Evolutionary conservation across 139 green algal species (phyloP).

Genomic region (Raphidocelis subcapitata): DNA sequence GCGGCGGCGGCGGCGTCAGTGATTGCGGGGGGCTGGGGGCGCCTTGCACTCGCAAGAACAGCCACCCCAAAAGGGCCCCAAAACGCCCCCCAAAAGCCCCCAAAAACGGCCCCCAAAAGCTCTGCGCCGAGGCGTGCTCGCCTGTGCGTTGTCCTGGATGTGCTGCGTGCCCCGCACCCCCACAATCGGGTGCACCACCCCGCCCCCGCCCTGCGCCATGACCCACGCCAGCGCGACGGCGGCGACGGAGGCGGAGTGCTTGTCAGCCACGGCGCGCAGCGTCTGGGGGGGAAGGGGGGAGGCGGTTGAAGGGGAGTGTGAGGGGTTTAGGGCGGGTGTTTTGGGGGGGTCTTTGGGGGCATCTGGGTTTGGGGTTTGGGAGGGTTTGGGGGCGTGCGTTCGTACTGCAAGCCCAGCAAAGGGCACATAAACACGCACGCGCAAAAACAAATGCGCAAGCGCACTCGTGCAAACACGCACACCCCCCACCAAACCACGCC

Average conservation of each 20-base stretch:
- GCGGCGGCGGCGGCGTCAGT: too few relatives aligned
- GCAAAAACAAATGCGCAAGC: not conserved
- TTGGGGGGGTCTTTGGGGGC: not conserved
- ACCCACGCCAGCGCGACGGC: slow-evolving; percentile 58
- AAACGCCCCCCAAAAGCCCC: too few relatives aligned
- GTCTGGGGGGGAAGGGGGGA: slow-evolving; percentile 2
- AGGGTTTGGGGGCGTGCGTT: not conserved
- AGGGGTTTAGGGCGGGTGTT: not conserved
- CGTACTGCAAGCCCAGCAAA: not conserved
- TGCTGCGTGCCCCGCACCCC: slow-evolving; percentile 42
- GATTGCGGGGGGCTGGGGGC: too few relatives aligned
- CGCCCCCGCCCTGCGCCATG: slow-evolving; percentile 45
- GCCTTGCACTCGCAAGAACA: too few relatives aligned
- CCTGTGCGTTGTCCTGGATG: slow-evolving; percentile 47
- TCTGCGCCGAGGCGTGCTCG: too few relatives aligned
- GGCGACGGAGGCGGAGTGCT: slow-evolving; percentile 46
- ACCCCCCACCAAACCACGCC: too few relatives aligned
- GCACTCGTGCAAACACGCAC: too few relatives aligned
- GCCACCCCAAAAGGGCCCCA: too few relatives aligned
- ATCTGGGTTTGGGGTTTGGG: not conserved
- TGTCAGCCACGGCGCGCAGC: slow-evolving; percentile 39
- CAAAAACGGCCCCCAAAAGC: too few relatives aligned
- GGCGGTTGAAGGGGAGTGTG: not conserved
- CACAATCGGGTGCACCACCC: slow-evolving; percentile 49
- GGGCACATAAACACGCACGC: not conserved